Evolutionary conservation across 1,139 yeast genomes (phyloP).

Genomic region (Hansenula sp.): DNA sequence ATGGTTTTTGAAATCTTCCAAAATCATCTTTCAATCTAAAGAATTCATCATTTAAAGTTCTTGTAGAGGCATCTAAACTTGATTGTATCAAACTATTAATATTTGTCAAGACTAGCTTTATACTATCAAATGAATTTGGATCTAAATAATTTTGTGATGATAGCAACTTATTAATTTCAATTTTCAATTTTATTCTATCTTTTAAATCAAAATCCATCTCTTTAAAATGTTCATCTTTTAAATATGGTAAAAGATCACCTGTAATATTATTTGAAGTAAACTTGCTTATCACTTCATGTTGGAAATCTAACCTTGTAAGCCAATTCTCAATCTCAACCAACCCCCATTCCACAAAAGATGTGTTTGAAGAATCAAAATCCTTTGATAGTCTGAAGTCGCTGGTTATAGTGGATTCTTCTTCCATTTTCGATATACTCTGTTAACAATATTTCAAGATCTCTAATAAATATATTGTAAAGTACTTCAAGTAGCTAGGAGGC

Average conservation of each 20-base stretch:
- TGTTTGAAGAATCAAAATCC: neutral
- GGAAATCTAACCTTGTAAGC: constrained; percentile 14
- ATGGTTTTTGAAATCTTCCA: constrained; percentile 16
- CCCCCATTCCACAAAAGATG: constrained; percentile 17
- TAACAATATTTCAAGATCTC: no score
- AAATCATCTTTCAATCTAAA: constrained; percentile 25
- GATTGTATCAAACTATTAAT: constrained; percentile 27
- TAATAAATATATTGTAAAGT: no score
- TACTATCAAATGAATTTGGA: constrained; percentile 28
- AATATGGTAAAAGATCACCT: constrained; percentile 55
- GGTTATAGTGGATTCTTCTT: constrained; percentile 1
- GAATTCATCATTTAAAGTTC: constrained; percentile 20
- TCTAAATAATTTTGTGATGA: constrained; percentile 6
- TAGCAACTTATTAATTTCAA: constrained; percentile 42
- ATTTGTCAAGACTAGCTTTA: constrained; percentile 31
- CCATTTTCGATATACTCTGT: neutral
- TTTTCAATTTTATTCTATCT: constrained; percentile 44
- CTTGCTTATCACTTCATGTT: constrained; percentile 10
- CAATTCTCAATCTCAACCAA: constrained; percentile 20
- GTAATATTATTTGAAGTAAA: constrained; percentile 56
- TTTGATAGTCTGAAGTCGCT: neutral
- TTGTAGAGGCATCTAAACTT: constrained; percentile 31
- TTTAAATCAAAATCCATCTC: constrained; percentile 50
- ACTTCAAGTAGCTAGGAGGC: no score
- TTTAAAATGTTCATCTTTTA: constrained; percentile 54